Evolutionary conservation across 2,329 filamentous ascomycete genomes (phyloP).

Genomic region (Piedraia hortae): DNA sequence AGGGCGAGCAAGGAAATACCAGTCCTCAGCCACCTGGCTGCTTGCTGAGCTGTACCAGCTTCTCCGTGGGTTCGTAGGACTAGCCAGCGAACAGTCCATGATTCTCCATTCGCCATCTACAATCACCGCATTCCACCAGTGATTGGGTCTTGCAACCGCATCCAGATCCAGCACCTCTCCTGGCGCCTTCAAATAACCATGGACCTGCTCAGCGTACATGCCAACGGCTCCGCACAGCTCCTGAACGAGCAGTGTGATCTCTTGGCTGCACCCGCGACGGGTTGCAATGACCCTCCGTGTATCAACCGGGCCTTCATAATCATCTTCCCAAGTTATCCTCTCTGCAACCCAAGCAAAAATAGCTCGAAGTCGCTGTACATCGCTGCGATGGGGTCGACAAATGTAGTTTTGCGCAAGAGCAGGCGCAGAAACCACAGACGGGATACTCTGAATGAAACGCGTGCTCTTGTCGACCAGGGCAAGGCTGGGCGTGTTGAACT

Average conservation of each 20-base stretch:
- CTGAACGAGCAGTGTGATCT: conserved; percentile 63
- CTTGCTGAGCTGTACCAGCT: conserved; percentile 46
- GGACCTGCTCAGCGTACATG: conserved; percentile 61
- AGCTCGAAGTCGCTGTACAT: conserved; percentile 71
- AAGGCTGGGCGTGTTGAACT: conserved; percentile 45
- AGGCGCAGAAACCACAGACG: conserved; percentile 53
- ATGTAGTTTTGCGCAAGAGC: conserved; percentile 75
- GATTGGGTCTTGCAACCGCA: conserved; percentile 64
- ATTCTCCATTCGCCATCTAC: conserved; percentile 91
- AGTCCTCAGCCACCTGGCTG: conserved; percentile 46
- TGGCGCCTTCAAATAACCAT: conserved; percentile 71
- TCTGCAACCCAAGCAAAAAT: conserved; percentile 98
- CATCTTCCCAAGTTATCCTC: conserved; percentile 83
- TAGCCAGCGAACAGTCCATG: conserved; percentile 79
- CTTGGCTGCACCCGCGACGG: conserved; percentile 61
- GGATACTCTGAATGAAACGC: conserved; percentile 53
- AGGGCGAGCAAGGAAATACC: conserved; percentile 83
- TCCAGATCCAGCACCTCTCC: conserved; percentile 61
- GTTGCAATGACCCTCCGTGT: conserved; percentile 59
- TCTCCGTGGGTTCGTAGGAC: conserved; percentile 65
- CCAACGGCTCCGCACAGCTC: conserved; percentile 89
- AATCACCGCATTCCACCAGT: conserved; percentile 91
- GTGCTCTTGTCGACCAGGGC: conserved; percentile 85
- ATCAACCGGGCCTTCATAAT: conserved; percentile 65
- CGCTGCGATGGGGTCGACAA: conserved; percentile 78